These are phyloP conservation scores for Massarina eburnea DNA, from an alignment of 2,329 filamentous ascomycete genomes.

Conservation along the genomic window DNA sequence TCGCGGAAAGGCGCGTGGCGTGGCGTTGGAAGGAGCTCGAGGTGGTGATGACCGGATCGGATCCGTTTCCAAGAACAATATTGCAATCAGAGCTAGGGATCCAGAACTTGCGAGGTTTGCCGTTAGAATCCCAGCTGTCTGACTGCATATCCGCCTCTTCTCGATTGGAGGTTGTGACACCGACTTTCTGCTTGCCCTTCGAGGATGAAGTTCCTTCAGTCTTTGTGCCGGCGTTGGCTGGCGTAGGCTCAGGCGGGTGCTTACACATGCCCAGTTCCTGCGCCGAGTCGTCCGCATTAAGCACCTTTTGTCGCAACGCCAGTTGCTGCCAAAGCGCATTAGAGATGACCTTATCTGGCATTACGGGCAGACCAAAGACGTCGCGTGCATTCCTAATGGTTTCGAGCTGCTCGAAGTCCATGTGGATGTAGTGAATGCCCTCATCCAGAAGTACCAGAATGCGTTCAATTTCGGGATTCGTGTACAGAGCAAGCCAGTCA, in stretches of 20 bases:
- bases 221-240: slow-evolving; percentile 16
- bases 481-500: slow-evolving; percentile 55
- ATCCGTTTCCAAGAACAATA: slow-evolving; percentile 57
- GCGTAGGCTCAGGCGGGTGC: slow-evolving; percentile 41
- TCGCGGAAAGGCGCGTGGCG: slow-evolving; percentile 52
- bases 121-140: slow-evolving; percentile 57
- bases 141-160: slow-evolving; percentile 42
- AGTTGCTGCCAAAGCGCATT: slow-evolving; percentile 61
- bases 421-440: slow-evolving; percentile 62
- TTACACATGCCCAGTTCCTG: slow-evolving; percentile 56
- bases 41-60: slow-evolving; percentile 55
- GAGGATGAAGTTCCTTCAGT: slow-evolving; percentile 20
- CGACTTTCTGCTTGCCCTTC: slow-evolving; percentile 51
- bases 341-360: slow-evolving; percentile 58
- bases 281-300: slow-evolving; percentile 55
- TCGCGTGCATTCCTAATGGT: slow-evolving; percentile 56
- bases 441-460: slow-evolving; percentile 59
- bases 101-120: slow-evolving; percentile 59
- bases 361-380: slow-evolving; percentile 55
- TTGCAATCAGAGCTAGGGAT: slow-evolving; percentile 59
- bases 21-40: slow-evolving; percentile 49
- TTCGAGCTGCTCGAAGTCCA: slow-evolving; percentile 61
- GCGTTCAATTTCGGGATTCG: slow-evolving; percentile 56
- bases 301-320: slow-evolving; percentile 57
- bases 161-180: background rate